These are phyloP conservation scores for Penicillium rolfsii DNA, from an alignment of 2,329 filamentous ascomycete species.

Conservation along the genomic window DNA sequence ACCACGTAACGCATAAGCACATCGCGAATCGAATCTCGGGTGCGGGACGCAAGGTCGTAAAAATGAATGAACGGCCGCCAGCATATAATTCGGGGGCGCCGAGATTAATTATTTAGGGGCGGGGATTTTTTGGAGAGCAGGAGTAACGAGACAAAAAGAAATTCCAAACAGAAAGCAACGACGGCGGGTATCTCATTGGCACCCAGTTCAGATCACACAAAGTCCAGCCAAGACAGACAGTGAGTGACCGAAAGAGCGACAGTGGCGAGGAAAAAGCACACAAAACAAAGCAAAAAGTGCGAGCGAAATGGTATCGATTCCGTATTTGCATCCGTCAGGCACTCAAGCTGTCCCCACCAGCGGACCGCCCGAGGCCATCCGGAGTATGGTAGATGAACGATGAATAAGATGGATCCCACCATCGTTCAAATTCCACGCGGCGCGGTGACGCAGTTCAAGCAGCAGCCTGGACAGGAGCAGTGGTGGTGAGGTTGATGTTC, in stretches of 20 bases:
- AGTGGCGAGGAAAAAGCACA: slow-evolving; percentile 35
- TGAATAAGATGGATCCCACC: slow-evolving; percentile 44
- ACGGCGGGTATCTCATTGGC: slow-evolving; percentile 40
- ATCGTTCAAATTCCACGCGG: slow-evolving; percentile 47
- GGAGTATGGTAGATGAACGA: slow-evolving; percentile 30
- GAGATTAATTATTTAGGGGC: slow-evolving; percentile 22
- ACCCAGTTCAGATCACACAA: slow-evolving; percentile 22
- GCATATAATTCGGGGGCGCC: slow-evolving; percentile 7
- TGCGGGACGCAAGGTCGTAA: slow-evolving; percentile 39
- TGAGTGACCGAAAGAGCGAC: slow-evolving; percentile 22
- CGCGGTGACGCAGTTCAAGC: slow-evolving; percentile 43
- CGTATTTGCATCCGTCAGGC: slow-evolving; percentile 26
- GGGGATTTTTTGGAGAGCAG: slow-evolving; percentile 11
- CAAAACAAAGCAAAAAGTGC: slow-evolving; percentile 16
- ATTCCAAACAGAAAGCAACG: slow-evolving; percentile 21
- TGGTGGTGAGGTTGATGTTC: slow-evolving; percentile 38
- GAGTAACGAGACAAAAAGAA: slow-evolving; percentile 5
- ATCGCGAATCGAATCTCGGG: slow-evolving; percentile 37
- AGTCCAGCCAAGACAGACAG: slow-evolving; percentile 15
- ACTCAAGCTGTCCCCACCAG: slow-evolving; percentile 10
- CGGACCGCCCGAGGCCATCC: slow-evolving; percentile 24
- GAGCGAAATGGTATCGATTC: slow-evolving; percentile 25
- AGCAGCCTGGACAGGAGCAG: slow-evolving; percentile 48
- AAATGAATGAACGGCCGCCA: slow-evolving; percentile 36
- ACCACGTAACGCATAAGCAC: slow-evolving; percentile 36